phyloP scores from a whole-genome alignment of 768 basidiomycete genomes.

The Strobilomyces confusus region DNA sequence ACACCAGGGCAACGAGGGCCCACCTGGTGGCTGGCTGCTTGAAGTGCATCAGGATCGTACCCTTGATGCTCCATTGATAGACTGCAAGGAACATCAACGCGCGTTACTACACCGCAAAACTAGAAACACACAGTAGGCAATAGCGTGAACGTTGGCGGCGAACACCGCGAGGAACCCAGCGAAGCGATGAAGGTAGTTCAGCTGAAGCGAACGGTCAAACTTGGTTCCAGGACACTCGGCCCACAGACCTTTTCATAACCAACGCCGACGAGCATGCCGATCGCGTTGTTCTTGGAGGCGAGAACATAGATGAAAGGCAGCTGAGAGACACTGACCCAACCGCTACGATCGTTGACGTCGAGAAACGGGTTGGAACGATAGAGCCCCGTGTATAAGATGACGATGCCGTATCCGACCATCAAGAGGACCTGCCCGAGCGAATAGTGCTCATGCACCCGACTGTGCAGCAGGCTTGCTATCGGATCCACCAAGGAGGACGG shows the following conservation, averaged over 20 bases:
- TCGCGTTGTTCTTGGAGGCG: slow-evolving; percentile 66
- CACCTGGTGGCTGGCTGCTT: slow-evolving; percentile 35
- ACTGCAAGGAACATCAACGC: slow-evolving; percentile 36
- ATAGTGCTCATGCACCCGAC: slow-evolving; percentile 44
- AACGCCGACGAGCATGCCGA: slow-evolving; percentile 53
- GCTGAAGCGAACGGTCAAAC: slow-evolving; percentile 32
- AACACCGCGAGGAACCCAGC: slow-evolving; percentile 54
- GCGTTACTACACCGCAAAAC: background rate
- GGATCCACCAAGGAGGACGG: slow-evolving; percentile 41
- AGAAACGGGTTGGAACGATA: slow-evolving; percentile 49
- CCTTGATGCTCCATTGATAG: slow-evolving; percentile 51
- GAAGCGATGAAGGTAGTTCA: slow-evolving; percentile 75
- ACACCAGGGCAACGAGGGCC: slow-evolving; percentile 52
- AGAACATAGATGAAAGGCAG: slow-evolving; percentile 61
- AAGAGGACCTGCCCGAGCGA: slow-evolving; percentile 49
- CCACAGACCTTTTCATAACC: slow-evolving; percentile 62
- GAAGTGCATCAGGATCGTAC: slow-evolving; percentile 37
- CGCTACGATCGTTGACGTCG: slow-evolving; percentile 46
- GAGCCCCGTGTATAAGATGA: slow-evolving; percentile 45
- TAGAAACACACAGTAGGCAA: slow-evolving; percentile 49
- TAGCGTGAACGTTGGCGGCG: slow-evolving; percentile 53
- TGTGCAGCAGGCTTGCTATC: slow-evolving; percentile 39
- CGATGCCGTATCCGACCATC: slow-evolving; percentile 43
- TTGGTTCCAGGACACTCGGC: background rate
- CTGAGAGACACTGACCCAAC: slow-evolving; percentile 54